Evolutionary conservation across 1,284 basidiomycete species (phyloP).

Genomic region (Rhodotorula sp.): DNA sequence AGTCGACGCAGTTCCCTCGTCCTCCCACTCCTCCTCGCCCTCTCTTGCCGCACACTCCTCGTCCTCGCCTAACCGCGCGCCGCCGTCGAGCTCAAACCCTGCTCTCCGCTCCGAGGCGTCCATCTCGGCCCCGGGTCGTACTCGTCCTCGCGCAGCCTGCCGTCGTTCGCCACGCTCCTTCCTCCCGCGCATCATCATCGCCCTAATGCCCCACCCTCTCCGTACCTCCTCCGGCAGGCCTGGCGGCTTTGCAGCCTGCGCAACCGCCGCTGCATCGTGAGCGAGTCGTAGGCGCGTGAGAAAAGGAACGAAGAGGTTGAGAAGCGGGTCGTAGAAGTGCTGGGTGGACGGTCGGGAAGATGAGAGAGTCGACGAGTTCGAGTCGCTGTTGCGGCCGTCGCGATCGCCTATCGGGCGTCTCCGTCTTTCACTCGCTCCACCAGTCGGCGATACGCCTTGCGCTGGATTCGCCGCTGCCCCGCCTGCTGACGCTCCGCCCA

Average conservation of each 20-base stretch:
- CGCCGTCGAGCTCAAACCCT: constrained; percentile 18
- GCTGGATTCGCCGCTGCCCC: not conserved
- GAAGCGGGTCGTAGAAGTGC: constrained; percentile 15
- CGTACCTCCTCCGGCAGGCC: constrained; percentile 37
- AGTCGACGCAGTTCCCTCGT: too few species aligned
- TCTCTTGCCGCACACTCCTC: not conserved
- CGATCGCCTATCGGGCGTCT: not conserved
- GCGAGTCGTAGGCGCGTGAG: constrained; percentile 33
- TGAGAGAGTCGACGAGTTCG: constrained; percentile 23
- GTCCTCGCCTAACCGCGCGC: not conserved
- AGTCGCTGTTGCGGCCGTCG: constrained; percentile 3
- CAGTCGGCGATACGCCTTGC: not conserved
- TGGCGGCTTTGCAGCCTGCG: constrained; percentile 32
- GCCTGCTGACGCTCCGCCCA: not conserved
- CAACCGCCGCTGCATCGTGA: constrained; percentile 40
- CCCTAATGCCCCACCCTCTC: constrained; percentile 35
- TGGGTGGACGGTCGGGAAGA: constrained; percentile 22
- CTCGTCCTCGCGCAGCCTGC: constrained; percentile 13
- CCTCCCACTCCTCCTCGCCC: not conserved
- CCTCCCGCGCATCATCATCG: constrained; percentile 35
- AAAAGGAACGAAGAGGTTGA: constrained; percentile 29
- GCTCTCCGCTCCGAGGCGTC: constrained; percentile 21
- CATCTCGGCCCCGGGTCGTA: constrained; percentile 13
- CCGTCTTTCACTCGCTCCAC: not conserved
- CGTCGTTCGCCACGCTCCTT: constrained; percentile 35